Percentiles rank a stretch among this genome's conserved stretches.
phyloP scores from a whole-genome alignment of 106 monocot genomes.

The Platanthera zijinensis region DNA sequence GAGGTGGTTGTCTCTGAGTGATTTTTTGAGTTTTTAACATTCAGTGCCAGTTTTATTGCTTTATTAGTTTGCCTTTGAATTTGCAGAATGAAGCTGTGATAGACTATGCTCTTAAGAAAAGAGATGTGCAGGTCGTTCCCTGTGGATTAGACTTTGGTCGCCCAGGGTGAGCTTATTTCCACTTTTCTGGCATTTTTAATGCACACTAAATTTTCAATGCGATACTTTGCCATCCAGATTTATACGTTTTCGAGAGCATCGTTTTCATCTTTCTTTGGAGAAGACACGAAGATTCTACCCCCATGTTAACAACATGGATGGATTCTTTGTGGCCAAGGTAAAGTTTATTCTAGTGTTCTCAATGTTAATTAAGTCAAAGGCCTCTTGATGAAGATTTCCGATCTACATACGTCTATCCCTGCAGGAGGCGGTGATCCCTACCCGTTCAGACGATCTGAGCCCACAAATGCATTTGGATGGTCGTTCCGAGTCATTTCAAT shows the following conservation, averaged over 20 bases:
- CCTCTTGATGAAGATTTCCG: neutral
- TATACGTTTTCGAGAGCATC: slow-evolving; percentile 76
- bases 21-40: neutral
- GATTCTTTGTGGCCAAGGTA: slow-evolving; percentile 98
- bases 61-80: neutral
- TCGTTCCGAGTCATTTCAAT: too few relatives aligned
- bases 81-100: slow-evolving; percentile 91
- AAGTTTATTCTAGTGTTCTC: neutral
- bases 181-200: neutral
- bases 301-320: slow-evolving; percentile 99
- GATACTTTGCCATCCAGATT: slow-evolving; percentile 38
- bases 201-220: neutral
- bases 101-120: slow-evolving; percentile 91
- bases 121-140: slow-evolving; percentile 84
- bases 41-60: slow-evolving; percentile 2
- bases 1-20: slow-evolving; percentile 41
- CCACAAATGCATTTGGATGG: too few relatives aligned
- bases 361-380: neutral
- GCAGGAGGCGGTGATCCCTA: too few relatives aligned
- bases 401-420: neutral
- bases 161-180: slow-evolving; percentile 54
- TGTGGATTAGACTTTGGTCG: slow-evolving; percentile 95
- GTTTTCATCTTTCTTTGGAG: slow-evolving; percentile 89
- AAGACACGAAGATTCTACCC: slow-evolving; percentile 97
- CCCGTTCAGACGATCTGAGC: too few relatives aligned